Percentiles rank a stretch among this genome's conserved stretches.
Conservation (phyloP, 129 eudicot species). For the Flaveria ramosissima region DNA sequence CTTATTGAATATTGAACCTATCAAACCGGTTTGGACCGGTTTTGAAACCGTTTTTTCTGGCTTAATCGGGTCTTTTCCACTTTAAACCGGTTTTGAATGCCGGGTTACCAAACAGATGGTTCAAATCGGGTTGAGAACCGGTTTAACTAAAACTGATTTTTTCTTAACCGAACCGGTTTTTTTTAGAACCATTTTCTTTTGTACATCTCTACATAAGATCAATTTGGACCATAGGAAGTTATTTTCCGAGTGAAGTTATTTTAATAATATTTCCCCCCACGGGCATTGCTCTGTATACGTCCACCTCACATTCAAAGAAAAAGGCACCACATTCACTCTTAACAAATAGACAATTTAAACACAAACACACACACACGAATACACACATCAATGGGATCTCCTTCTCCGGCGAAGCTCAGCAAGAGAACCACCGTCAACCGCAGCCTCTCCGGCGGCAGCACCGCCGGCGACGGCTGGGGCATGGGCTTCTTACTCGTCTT, state of each 20-base stretch:
- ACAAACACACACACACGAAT: neutral
- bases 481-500: constrained; percentile 86
- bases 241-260: neutral
- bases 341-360: constrained; percentile 1
- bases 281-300: neutral
- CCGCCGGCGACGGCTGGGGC: constrained; percentile 47
- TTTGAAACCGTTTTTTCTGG: no score
- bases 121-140: no score
- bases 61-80: no score
- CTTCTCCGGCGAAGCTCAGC: constrained; percentile 27
- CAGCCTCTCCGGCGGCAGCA: neutral
- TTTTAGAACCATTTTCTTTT: no score
- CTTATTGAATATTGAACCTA: no score
- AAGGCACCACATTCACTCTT: neutral
- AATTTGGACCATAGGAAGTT: neutral
- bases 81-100: no score
- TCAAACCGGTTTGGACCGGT: no score
- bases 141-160: no score
- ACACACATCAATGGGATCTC: neutral
- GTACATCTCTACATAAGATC: neutral
- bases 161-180: no score
- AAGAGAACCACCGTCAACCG: constrained; percentile 21
- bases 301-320: neutral
- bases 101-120: no score
- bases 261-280: neutral